Percentiles rank a stretch among this genome's conserved stretches.
Evolutionary conservation across 2,329 filamentous ascomycete species (phyloP).

Genomic region (Xenoacremonium recifei): DNA sequence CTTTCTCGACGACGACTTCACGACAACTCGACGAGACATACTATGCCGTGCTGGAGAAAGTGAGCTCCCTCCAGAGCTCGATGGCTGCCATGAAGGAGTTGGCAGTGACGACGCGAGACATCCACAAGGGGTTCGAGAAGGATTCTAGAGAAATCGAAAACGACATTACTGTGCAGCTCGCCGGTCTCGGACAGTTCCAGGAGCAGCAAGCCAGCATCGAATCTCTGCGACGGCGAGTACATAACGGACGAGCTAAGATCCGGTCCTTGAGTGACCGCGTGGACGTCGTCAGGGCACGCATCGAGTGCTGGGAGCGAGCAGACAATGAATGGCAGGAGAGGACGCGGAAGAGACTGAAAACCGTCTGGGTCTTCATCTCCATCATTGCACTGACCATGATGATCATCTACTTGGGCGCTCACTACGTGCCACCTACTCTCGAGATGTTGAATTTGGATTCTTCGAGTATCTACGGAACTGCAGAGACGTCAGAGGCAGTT

Average conservation of each 20-base stretch:
- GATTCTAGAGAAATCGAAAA: conserved; percentile 58
- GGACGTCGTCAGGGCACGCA: conserved; percentile 58
- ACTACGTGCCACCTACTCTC: conserved; percentile 18
- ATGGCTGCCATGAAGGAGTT: conserved; percentile 65
- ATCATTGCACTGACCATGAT: conserved; percentile 46
- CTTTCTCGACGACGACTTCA: conserved; percentile 61
- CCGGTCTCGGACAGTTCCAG: conserved; percentile 60
- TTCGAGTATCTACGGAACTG: no score
- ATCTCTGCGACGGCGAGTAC: conserved; percentile 60
- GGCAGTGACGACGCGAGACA: conserved; percentile 57
- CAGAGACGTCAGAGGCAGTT: conserved; percentile 22
- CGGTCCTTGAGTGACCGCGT: conserved; percentile 61
- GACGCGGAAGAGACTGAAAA: conserved; percentile 60
- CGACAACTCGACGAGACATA: conserved; percentile 71
- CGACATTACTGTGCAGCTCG: conserved; percentile 61
- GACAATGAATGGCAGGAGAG: conserved; percentile 68
- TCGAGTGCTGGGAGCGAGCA: conserved; percentile 66
- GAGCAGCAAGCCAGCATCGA: conserved; percentile 64
- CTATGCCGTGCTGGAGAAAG: conserved; percentile 69
- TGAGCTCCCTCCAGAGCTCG: conserved; percentile 61
- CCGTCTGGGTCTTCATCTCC: conserved; percentile 61
- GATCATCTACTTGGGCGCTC: conserved; percentile 38
- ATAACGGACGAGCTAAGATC: conserved; percentile 58
- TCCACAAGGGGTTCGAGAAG: conserved; percentile 57
- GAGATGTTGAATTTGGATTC: conserved; percentile 8